Conservation (phyloP, 2,329 filamentous ascomycete genomes). For the Apiospora koreana region DNA sequence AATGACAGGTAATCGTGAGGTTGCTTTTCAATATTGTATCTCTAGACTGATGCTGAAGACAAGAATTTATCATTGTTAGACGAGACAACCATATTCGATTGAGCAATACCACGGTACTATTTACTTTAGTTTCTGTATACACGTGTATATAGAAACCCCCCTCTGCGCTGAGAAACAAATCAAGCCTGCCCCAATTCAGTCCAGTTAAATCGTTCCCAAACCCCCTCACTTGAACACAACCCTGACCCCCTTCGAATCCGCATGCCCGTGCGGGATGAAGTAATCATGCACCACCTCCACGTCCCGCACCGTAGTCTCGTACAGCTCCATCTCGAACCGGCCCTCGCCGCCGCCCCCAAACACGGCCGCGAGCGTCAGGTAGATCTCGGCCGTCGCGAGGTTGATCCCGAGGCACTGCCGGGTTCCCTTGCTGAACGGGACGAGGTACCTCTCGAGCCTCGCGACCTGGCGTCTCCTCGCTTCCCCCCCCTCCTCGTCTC, state of each 20-base stretch:
- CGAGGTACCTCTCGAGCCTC: conserved; percentile 8
- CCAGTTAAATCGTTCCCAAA: neutral
- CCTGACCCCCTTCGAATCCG: neutral
- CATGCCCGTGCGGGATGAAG: neutral
- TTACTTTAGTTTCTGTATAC: no score
- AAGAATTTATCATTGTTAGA: no score
- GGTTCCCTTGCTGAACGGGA: conserved; percentile 9
- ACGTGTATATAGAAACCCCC: no score
- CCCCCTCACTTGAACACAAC: neutral
- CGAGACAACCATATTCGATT: no score
- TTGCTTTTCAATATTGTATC: no score
- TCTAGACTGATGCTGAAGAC: no score
- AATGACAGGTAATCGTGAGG: no score
- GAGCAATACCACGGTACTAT: no score
- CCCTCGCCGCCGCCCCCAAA: neutral
- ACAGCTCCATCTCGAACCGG: neutral
- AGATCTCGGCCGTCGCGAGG: neutral
- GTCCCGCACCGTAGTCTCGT: neutral
- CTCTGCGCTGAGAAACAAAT: no score
- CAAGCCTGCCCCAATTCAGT: no score
- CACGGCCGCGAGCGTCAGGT: neutral
- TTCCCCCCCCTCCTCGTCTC: no score
- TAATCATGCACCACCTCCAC: neutral
- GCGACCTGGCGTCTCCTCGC: neutral
- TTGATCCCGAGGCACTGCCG: conserved; percentile 8